These are phyloP conservation scores for Candida odintsovae DNA, from an alignment of 805 yeast genomes.

Conservation along the genomic window DNA sequence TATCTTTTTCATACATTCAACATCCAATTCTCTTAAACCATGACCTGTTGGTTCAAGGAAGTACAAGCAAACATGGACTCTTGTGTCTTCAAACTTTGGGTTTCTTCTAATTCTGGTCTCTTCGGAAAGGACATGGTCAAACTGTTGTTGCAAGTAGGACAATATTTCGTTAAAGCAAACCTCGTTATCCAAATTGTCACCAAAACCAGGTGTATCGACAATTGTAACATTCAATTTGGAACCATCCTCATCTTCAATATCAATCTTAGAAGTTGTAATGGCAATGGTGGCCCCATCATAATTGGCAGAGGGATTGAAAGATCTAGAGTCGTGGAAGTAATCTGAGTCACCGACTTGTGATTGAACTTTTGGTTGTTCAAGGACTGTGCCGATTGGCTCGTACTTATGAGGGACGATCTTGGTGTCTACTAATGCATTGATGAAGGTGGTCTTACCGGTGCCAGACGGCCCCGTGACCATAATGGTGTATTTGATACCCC, in stretches of 20 bases:
- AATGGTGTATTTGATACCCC: slow-evolving; percentile 69
- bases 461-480: slow-evolving; percentile 72
- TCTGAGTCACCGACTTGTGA: slow-evolving; percentile 17
- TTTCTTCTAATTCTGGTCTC: slow-evolving; percentile 84
- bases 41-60: slow-evolving; percentile 76
- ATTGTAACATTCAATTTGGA: slow-evolving; percentile 49
- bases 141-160: slow-evolving; percentile 67
- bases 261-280: slow-evolving; percentile 59
- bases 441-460: slow-evolving; percentile 72
- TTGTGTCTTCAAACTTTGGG: slow-evolving; percentile 72
- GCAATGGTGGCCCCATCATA: slow-evolving; percentile 71
- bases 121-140: slow-evolving; percentile 74
- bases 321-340: slow-evolving; percentile 51
- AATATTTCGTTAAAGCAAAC: slow-evolving; percentile 63
- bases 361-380: slow-evolving; percentile 22
- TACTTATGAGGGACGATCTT: slow-evolving; percentile 57
- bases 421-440: slow-evolving; percentile 61
- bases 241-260: slow-evolving; percentile 56
- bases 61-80: slow-evolving; percentile 70
- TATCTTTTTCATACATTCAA: slow-evolving; percentile 62
- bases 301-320: slow-evolving; percentile 50
- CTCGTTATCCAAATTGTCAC: slow-evolving; percentile 61
- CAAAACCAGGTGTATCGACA: slow-evolving; percentile 78
- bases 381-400: slow-evolving; percentile 29
- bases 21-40: slow-evolving; percentile 70